phyloP scores from a whole-genome alignment of 495 filamentous ascomycete species.

The Staphylotrichum longicolle region DNA sequence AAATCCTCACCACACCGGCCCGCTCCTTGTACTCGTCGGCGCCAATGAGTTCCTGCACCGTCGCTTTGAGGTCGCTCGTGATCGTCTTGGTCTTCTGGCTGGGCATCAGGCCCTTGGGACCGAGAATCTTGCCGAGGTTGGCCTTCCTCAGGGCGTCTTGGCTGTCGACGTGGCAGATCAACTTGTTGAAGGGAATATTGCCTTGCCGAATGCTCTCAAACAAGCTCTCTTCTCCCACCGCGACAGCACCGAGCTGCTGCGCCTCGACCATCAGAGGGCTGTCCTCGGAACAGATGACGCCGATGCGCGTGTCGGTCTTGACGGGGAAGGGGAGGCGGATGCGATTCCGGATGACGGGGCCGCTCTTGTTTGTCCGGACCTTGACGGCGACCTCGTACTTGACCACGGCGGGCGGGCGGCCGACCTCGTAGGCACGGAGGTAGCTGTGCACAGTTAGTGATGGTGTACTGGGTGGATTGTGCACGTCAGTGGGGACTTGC shows the following conservation, averaged over 20 bases:
- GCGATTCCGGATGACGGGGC: slow-evolving; percentile 79
- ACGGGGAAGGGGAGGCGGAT: slow-evolving; percentile 86
- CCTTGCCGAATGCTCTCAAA: slow-evolving; percentile 76
- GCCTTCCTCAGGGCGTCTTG: slow-evolving; percentile 71
- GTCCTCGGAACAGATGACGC: slow-evolving; percentile 80
- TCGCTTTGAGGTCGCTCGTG: slow-evolving; percentile 67
- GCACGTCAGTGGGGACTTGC: slow-evolving; percentile 45
- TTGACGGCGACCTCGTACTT: slow-evolving; percentile 90
- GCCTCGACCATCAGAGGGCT: slow-evolving; percentile 68
- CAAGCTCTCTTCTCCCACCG: slow-evolving; percentile 81
- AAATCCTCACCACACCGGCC: slow-evolving; percentile 76
- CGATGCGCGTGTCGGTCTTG: slow-evolving; percentile 78
- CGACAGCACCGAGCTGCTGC: slow-evolving; percentile 66
- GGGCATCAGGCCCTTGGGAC: slow-evolving; percentile 90
- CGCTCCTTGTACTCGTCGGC: slow-evolving; percentile 84
- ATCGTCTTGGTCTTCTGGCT: slow-evolving; percentile 82
- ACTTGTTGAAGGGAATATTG: slow-evolving; percentile 79
- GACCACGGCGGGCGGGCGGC: slow-evolving; percentile 60
- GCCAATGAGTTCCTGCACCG: slow-evolving; percentile 76
- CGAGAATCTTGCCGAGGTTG: slow-evolving; percentile 73
- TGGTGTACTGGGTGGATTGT: neutral
- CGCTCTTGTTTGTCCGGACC: slow-evolving; percentile 74
- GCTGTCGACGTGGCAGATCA: slow-evolving; percentile 80
- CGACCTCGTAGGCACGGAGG: slow-evolving; percentile 88
- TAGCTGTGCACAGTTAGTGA: slow-evolving; percentile 73